Percentiles rank a stretch among this genome's conserved stretches.
Evolutionary conservation across 805 yeast genomes (phyloP).

Genomic region (Monosporozyma siamensis): DNA sequence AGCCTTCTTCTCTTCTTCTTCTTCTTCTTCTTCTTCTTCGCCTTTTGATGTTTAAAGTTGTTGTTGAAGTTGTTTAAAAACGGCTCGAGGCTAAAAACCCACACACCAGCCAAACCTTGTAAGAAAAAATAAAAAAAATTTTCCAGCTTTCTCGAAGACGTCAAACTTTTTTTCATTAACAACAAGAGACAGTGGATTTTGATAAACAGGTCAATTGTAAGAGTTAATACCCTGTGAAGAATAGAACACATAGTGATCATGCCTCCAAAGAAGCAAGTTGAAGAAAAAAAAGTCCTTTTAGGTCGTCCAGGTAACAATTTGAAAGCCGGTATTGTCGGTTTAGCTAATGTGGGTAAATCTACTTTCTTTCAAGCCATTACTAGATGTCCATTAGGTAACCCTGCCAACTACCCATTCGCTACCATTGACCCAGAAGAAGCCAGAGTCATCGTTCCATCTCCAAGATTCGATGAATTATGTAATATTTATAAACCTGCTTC

Average conservation of each 20-base stretch:
- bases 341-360: constrained; percentile 74
- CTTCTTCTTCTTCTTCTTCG: no score
- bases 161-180: no score
- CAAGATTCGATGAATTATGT: constrained; percentile 70
- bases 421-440: constrained; percentile 98
- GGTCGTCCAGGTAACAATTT: constrained; percentile 69
- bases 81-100: no score
- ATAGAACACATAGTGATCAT: constrained; percentile 9
- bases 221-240: no score
- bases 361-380: constrained; percentile 78
- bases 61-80: no score
- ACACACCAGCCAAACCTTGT: no score
- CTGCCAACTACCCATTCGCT: constrained; percentile 77
- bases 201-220: no score
- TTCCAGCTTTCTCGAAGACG: no score
- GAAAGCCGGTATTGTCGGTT: constrained; percentile 63
- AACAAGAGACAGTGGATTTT: no score
- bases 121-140: no score
- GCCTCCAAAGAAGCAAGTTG: constrained; percentile 36
- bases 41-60: no score
- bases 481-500: constrained; percentile 73
- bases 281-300: constrained; percentile 58
- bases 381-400: constrained; percentile 56
- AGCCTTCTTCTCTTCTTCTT: no score
- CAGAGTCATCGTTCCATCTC: constrained; percentile 85